Evolutionary conservation across 75 land plant genomes (phyloP).

Genomic region (Picea glauca): DNA sequence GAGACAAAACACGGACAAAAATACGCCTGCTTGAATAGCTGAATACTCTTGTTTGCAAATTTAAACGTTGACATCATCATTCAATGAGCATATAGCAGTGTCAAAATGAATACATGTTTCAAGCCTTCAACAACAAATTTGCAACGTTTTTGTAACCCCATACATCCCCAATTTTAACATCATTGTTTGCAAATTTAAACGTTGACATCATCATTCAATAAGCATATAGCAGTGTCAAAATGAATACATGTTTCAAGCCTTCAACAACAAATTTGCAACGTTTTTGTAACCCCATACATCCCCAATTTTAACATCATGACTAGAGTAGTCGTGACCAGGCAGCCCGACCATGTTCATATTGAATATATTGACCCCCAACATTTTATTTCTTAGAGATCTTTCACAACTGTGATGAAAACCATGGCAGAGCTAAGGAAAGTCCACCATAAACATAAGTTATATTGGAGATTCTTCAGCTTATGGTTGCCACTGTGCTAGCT

Average conservation of each 20-base stretch:
- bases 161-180: background rate
- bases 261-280: background rate
- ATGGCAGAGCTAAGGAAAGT: background rate
- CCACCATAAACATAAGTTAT: background rate
- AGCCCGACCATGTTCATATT: background rate
- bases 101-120: background rate
- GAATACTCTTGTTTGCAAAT: background rate
- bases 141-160: background rate
- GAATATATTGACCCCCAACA: background rate
- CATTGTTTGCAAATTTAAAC: background rate
- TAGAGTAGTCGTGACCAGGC: background rate
- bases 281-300: background rate
- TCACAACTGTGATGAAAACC: no score
- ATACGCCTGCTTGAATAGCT: background rate
- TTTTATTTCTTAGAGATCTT: background rate
- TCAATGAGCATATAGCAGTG: background rate
- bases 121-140: background rate
- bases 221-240: background rate
- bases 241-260: background rate
- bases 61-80: no score
- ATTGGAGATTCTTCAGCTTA: background rate
- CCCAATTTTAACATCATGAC: background rate
- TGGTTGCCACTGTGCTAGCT: constrained; percentile 13
- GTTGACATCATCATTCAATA: background rate
- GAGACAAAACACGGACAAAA: background rate